These are phyloP conservation scores for Solanum corneliomulleri DNA, from an alignment of 257 asterid species.

Conservation along the genomic window DNA sequence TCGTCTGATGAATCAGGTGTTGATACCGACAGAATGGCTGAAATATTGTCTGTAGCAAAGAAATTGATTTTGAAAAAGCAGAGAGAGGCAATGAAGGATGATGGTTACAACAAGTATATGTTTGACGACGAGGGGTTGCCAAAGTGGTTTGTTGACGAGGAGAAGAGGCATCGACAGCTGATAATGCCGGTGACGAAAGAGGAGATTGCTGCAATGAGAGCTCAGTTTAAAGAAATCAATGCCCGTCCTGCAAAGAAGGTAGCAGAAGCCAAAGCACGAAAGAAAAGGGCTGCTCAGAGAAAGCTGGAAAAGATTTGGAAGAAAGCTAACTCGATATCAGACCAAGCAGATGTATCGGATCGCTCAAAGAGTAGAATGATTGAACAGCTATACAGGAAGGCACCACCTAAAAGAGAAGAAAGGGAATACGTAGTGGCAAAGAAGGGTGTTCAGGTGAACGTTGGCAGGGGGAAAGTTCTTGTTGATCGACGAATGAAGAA, in stretches of 20 bases:
- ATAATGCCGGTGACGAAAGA: slow-evolving; percentile 69
- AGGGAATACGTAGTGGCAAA: slow-evolving; percentile 82
- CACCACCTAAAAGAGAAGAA: slow-evolving; percentile 32
- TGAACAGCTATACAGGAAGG: slow-evolving; percentile 66
- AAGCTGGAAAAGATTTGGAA: slow-evolving; percentile 62
- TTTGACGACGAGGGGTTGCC: slow-evolving; percentile 69
- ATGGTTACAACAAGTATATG: slow-evolving; percentile 80
- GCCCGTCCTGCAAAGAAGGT: slow-evolving; percentile 92
- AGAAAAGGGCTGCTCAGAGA: slow-evolving; percentile 52
- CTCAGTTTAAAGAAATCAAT: slow-evolving; percentile 65
- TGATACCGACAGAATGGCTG: slow-evolving; percentile 43
- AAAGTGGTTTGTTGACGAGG: slow-evolving; percentile 73
- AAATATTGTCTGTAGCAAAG: slow-evolving; percentile 63
- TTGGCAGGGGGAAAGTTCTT: slow-evolving; percentile 63
- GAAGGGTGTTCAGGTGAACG: slow-evolving; percentile 75
- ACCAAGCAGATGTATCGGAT: slow-evolving; percentile 61
- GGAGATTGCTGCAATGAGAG: slow-evolving; percentile 65
- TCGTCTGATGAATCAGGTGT: slow-evolving; percentile 30
- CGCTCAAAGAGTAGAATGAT: slow-evolving; percentile 75
- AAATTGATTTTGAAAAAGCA: slow-evolving; percentile 65
- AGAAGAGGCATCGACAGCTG: slow-evolving; percentile 49
- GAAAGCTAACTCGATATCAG: slow-evolving; percentile 76
- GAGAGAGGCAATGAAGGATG: slow-evolving; percentile 71
- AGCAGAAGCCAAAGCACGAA: slow-evolving; percentile 79
- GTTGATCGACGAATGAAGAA: slow-evolving; percentile 85